Percentiles rank a stretch among this genome's conserved stretches.
phyloP scores from a whole-genome alignment of 257 asterid genomes.

The Cruciata laevipes region DNA sequence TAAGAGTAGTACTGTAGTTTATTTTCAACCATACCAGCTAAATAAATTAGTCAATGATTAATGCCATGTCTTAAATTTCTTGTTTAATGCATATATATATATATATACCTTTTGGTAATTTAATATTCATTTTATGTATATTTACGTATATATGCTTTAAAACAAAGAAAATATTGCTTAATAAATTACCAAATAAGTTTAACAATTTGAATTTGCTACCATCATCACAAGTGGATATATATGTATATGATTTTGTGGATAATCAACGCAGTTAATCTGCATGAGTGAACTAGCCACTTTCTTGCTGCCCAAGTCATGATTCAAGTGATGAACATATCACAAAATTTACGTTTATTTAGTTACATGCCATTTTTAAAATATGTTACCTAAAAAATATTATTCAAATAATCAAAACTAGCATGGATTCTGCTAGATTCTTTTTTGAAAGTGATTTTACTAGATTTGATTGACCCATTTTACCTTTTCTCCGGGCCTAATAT shows the following conservation, averaged over 20 bases:
- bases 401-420: neutral
- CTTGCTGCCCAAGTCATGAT: neutral
- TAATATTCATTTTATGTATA: no score
- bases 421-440: neutral
- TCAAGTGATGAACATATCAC: neutral
- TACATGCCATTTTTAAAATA: neutral
- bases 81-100: no score
- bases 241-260: neutral
- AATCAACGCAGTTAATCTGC: neutral
- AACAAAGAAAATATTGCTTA: no score
- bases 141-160: no score
- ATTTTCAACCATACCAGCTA: no score
- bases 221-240: neutral
- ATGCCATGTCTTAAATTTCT: neutral
- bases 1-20: no score
- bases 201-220: neutral
- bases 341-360: neutral
- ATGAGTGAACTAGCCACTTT: neutral
- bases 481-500: no score
- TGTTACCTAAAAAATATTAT: neutral
- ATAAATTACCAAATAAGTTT: no score
- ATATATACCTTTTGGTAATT: no score
- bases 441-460: no score
- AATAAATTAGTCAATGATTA: no score
- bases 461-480: no score